Conservation (phyloP, 805 yeast genomes). For the Limtongia smithiae region DNA sequence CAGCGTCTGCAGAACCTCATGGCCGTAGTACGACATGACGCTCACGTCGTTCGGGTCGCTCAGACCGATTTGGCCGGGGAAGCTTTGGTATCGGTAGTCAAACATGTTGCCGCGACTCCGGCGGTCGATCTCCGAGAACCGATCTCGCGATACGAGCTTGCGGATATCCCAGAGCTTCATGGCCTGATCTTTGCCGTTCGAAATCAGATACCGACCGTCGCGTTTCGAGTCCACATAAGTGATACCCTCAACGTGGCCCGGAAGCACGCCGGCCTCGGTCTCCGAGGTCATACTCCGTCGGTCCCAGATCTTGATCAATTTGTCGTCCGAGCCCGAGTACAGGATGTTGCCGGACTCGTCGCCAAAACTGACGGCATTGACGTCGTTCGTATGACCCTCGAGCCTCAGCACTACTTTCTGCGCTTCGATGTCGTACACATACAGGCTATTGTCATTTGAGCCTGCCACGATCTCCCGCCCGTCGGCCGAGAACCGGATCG, state of each 20-base stretch:
- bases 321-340: constrained; percentile 51
- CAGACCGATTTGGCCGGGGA: constrained; percentile 26
- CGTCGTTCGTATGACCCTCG: constrained; percentile 31
- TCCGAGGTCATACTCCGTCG: constrained; percentile 24
- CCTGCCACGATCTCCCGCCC: constrained; percentile 31
- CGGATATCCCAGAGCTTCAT: constrained; percentile 37
- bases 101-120: constrained; percentile 23
- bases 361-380: constrained; percentile 33
- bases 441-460: constrained; percentile 24
- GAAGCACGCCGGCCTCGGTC: constrained; percentile 31
- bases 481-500: constrained; percentile 31
- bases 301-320: constrained; percentile 52
- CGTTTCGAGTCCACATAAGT: constrained; percentile 33
- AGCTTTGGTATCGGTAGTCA: constrained; percentile 31
- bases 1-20: constrained; percentile 32
- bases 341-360: constrained; percentile 40
- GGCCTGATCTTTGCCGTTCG: constrained; percentile 36
- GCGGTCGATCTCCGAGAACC: constrained; percentile 5
- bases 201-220: constrained; percentile 32
- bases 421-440: constrained; percentile 30
- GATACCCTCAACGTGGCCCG: constrained; percentile 37
- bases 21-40: constrained; percentile 35
- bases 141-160: constrained; percentile 21
- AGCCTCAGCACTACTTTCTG: constrained; percentile 13
- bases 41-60: constrained; percentile 33